These are phyloP conservation scores for Pelagomonas calceolata DNA, from an alignment of 108 stramenopile genomes.

Conservation along the genomic window DNA sequence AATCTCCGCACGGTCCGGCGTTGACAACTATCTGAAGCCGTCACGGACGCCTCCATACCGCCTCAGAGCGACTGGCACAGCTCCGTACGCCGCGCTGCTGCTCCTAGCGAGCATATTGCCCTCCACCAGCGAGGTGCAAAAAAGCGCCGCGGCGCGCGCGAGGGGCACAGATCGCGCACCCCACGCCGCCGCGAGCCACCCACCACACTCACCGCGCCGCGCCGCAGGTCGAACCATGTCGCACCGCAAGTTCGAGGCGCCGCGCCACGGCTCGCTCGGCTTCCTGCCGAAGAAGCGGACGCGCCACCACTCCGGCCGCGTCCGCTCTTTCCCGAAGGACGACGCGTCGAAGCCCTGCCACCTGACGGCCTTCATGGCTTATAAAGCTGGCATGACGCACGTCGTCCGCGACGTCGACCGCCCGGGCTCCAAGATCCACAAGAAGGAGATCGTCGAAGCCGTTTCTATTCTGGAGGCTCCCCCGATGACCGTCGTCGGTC, in stretches of 20 bases:
- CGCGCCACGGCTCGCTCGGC: conserved; percentile 80
- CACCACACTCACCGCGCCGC: too few species aligned
- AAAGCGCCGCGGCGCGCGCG: too few species aligned
- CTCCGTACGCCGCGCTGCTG: too few species aligned
- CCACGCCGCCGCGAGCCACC: too few species aligned
- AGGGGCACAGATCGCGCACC: too few species aligned
- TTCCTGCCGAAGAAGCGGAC: conserved; percentile 99
- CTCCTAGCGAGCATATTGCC: too few species aligned
- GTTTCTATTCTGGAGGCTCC: conserved; percentile 97
- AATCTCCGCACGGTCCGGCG: too few species aligned
- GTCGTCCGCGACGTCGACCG: conserved; percentile 90
- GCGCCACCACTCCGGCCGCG: conserved; percentile 92
- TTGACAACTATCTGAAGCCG: too few species aligned
- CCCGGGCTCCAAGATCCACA: conserved; percentile 98
- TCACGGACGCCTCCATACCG: too few species aligned
- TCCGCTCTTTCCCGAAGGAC: conserved; percentile 95
- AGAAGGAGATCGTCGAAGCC: conserved; percentile 99
- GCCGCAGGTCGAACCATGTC: too few species aligned
- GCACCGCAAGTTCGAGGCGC: conserved; percentile 98
- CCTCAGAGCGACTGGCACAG: too few species aligned
- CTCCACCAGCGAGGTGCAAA: too few species aligned
- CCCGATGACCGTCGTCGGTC: conserved; percentile 97
- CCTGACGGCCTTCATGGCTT: conserved; percentile 98
- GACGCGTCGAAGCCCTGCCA: conserved; percentile 72
- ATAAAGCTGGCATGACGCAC: conserved; percentile 99